phyloP scores from a whole-genome alignment of 768 basidiomycete species.

The Mycena crocata region DNA sequence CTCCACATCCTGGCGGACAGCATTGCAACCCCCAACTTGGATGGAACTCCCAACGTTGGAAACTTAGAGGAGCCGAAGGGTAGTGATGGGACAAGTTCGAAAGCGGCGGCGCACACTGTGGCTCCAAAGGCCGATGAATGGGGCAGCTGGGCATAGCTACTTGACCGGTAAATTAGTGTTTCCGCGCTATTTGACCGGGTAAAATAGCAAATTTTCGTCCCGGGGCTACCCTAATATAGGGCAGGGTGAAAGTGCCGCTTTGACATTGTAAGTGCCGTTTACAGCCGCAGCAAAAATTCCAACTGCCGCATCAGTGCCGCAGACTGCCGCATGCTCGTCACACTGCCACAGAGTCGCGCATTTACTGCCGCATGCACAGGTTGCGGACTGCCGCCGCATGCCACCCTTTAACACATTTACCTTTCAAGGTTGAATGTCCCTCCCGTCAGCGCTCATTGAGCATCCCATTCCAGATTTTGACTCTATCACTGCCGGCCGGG shows the following conservation, averaged over 20 bases:
- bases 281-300: not conserved
- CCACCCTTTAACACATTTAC: too few species aligned
- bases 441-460: not conserved
- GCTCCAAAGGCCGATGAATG: slow-evolving; percentile 14
- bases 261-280: too few species aligned
- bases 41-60: not conserved
- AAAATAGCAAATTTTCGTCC: slow-evolving; percentile 5
- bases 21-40: not conserved
- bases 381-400: too few species aligned
- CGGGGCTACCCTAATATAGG: too few species aligned
- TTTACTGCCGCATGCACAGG: too few species aligned
- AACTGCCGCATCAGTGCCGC: not conserved
- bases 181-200: not conserved
- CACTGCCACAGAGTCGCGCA: too few species aligned
- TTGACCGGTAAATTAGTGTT: slow-evolving; percentile 12
- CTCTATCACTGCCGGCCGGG: too few species aligned
- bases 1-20: slow-evolving; percentile 14
- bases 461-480: too few species aligned
- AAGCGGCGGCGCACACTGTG: slow-evolving; percentile 2
- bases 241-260: too few species aligned
- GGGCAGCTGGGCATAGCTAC: slow-evolving; percentile 3
- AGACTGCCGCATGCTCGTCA: too few species aligned
- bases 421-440: too few species aligned
- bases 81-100: not conserved
- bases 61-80: not conserved